Percentiles rank a stretch among this genome's conserved stretches.
Conservation (phyloP, 805 yeast genomes). For the Kodamaea kaohsiungensis region DNA sequence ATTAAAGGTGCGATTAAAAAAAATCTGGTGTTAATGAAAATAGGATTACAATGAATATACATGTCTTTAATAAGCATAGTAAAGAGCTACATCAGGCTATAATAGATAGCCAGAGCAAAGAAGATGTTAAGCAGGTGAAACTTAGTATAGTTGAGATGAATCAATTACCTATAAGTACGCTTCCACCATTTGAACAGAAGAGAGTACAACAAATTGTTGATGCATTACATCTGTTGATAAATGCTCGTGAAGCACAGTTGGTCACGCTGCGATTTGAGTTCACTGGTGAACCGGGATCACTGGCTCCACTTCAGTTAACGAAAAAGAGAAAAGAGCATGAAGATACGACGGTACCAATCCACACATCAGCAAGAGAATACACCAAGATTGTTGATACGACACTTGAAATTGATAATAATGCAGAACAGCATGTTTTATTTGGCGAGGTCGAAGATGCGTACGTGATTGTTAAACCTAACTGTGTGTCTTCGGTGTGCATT, state of each 20-base stretch:
- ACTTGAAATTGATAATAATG: background rate
- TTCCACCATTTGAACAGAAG: constrained; percentile 23
- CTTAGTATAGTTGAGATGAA: constrained; percentile 1
- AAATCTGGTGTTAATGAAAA: constrained; percentile 4
- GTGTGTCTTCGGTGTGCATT: constrained; percentile 26
- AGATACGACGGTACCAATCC: background rate
- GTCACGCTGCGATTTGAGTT: constrained; percentile 25
- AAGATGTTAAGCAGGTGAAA: constrained; percentile 3
- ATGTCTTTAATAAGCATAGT: background rate
- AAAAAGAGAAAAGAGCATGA: background rate
- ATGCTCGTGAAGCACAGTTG: constrained; percentile 17
- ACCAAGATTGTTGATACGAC: background rate
- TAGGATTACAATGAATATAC: background rate
- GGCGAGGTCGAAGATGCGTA: constrained; percentile 13
- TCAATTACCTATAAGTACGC: background rate
- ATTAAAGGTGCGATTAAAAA: background rate
- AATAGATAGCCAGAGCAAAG: constrained; percentile 7
- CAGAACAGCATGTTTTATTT: constrained; percentile 15
- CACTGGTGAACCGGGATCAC: constrained; percentile 29
- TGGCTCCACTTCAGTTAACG: background rate
- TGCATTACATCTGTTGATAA: constrained; percentile 21
- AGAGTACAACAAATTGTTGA: constrained; percentile 20
- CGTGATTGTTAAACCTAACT: background rate
- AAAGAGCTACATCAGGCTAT: constrained; percentile 11
- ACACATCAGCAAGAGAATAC: constrained; percentile 1